A percentile compares a stretch with the other conserved stretches of the same genome.
These are phyloP conservation scores for Xylogone sp. DNA, from an alignment of 2,329 filamentous ascomycete species.

Conservation along the genomic window DNA sequence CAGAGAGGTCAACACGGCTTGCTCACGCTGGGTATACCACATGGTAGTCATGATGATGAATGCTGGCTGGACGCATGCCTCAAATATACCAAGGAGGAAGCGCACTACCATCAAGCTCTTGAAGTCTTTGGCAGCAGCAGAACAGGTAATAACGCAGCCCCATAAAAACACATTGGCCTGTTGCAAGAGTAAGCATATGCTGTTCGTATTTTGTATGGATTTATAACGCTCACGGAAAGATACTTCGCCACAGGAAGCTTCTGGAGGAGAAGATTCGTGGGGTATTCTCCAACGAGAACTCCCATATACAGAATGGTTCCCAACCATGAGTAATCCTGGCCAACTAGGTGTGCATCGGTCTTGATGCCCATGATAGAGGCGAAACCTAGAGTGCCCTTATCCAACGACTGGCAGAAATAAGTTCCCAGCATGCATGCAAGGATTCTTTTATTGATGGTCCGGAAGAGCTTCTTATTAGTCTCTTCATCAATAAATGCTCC, in stretches of 20 bases:
- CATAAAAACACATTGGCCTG: conserved; percentile 21
- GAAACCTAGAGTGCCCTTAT: conserved; percentile 25
- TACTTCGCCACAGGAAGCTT: conserved; percentile 33
- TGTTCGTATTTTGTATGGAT: conserved; percentile 7
- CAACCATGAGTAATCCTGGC: conserved; percentile 22
- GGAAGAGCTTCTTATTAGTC: conserved; percentile 45
- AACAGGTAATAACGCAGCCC: conserved; percentile 27
- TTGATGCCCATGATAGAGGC: conserved; percentile 24
- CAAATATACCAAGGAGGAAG: conserved; percentile 37
- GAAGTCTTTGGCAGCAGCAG: conserved; percentile 34
- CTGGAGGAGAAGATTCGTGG: conserved; percentile 33
- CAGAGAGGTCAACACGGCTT: conserved; percentile 16
- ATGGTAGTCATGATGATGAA: conserved; percentile 27
- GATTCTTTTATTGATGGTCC: conserved; percentile 45
- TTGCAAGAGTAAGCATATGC: conserved; percentile 1
- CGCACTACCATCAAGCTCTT: conserved; percentile 34
- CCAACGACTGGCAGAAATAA: conserved; percentile 40
- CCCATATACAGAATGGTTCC: conserved; percentile 23
- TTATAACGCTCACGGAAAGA: conserved; percentile 20
- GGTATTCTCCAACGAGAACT: conserved; percentile 32
- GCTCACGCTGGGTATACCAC: conserved; percentile 24
- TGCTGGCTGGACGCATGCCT: conserved; percentile 31
- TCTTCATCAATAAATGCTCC: conserved; percentile 45
- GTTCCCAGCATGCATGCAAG: conserved; percentile 47
- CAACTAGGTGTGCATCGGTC: conserved; percentile 19